phyloP scores from a whole-genome alignment of 2,329 filamentous ascomycete species.

The Monosporascus sp. region DNA sequence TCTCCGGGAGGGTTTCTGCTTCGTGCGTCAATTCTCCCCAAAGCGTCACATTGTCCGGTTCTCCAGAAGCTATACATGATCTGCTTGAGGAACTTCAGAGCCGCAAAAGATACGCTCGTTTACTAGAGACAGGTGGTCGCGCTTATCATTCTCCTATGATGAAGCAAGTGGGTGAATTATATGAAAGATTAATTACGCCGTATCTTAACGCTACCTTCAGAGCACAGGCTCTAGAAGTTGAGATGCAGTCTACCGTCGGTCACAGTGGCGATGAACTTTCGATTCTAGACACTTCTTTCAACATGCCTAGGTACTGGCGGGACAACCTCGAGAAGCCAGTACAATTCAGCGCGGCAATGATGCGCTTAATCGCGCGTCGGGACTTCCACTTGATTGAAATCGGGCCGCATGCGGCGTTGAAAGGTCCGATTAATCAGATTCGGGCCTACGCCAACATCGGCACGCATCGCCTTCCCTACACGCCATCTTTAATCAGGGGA shows the following conservation, averaged over 20 bases:
- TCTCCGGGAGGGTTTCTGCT: conserved; percentile 1
- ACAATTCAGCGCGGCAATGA: conserved; percentile 5
- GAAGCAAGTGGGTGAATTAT: conserved; percentile 8
- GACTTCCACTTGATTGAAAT: background rate
- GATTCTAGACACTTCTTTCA: background rate
- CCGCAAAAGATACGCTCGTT: background rate
- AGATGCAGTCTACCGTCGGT: conserved; percentile 12
- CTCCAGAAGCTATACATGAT: background rate
- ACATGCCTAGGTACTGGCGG: conserved; percentile 8
- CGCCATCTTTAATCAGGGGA: background rate
- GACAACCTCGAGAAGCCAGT: conserved; percentile 5
- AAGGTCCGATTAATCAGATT: conserved; percentile 17
- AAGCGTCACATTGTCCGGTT: conserved; percentile 12
- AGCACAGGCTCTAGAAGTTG: background rate
- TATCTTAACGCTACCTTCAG: too few species aligned
- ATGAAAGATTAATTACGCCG: conserved; percentile 8
- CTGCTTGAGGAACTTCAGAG: background rate
- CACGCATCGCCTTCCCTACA: background rate
- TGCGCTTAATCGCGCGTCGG: background rate
- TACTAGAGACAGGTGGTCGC: conserved; percentile 1
- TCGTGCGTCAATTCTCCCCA: conserved; percentile 15
- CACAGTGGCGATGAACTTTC: background rate
- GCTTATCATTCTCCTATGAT: conserved; percentile 16
- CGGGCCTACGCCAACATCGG: conserved; percentile 9
- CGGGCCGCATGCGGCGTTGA: background rate